Percentiles rank a stretch among this genome's conserved stretches.
Evolutionary conservation across 352 stramenopile species (phyloP).

Genomic region (Pythium myriotylum): DNA sequence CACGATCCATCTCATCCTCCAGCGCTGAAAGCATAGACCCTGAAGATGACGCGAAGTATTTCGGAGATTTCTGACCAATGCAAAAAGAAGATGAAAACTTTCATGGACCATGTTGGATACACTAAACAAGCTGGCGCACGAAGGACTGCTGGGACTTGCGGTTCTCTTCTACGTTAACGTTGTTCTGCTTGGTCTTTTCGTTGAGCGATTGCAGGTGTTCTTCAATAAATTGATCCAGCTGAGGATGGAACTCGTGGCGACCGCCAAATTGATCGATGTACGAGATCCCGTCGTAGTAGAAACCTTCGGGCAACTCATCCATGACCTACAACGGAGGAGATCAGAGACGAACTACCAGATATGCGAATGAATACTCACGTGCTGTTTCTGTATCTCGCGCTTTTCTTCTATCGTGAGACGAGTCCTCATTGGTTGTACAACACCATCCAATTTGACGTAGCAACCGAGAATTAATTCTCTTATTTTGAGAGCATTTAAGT

Average conservation of each 20-base stretch:
- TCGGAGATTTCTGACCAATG: constrained; percentile 59
- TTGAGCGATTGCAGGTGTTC: constrained; percentile 53
- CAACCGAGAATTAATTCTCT: constrained; percentile 58
- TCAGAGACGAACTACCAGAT: background rate
- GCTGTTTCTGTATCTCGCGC: constrained; percentile 59
- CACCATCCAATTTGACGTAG: constrained; percentile 47
- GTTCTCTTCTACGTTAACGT: constrained; percentile 54
- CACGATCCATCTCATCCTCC: constrained; percentile 29
- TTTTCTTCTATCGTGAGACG: constrained; percentile 62
- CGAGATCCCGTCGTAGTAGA: constrained; percentile 68
- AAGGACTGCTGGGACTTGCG: constrained; percentile 48
- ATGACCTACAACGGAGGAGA: constrained; percentile 36
- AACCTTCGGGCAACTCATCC: constrained; percentile 71
- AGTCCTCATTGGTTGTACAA: constrained; percentile 40
- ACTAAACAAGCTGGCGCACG: constrained; percentile 30
- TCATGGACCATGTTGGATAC: background rate
- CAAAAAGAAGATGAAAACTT: background rate
- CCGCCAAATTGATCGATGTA: constrained; percentile 79
- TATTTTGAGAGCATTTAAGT: constrained; percentile 47
- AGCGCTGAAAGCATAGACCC: constrained; percentile 78
- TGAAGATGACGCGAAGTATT: constrained; percentile 68
- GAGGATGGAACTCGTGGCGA: constrained; percentile 73
- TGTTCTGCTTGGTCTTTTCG: constrained; percentile 40
- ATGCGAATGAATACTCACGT: constrained; percentile 42
- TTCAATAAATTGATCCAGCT: constrained; percentile 70